Percentiles rank a stretch among this genome's conserved stretches.
Conservation (phyloP, 495 filamentous ascomycete genomes). For the Penicillium argentinense region DNA sequence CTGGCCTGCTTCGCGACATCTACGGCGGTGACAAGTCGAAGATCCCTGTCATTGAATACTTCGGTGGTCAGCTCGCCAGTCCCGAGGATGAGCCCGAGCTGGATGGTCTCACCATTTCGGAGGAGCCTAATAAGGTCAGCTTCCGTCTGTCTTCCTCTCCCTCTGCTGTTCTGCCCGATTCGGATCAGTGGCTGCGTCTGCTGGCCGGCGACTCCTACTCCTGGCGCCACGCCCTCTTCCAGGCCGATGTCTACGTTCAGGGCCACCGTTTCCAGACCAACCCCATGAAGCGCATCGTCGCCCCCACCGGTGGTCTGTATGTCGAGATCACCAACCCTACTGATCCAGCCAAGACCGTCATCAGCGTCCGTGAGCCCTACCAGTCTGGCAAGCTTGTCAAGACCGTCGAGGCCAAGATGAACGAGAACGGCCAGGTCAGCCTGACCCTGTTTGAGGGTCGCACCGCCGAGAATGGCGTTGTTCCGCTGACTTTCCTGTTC, state of each 20-base stretch:
- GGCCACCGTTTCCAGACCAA: slow-evolving; percentile 96
- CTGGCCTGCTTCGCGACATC: slow-evolving; percentile 71
- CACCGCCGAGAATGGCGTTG: slow-evolving; percentile 74
- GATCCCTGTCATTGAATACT: slow-evolving; percentile 90
- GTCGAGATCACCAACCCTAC: slow-evolving; percentile 83
- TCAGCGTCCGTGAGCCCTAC: slow-evolving; percentile 71
- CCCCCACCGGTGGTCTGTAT: slow-evolving; percentile 78
- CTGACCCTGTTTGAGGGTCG: slow-evolving; percentile 87
- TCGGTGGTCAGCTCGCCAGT: slow-evolving; percentile 75
- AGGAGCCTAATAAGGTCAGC: slow-evolving; percentile 70
- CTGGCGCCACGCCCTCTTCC: slow-evolving; percentile 97
- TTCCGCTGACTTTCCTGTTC: slow-evolving; percentile 80
- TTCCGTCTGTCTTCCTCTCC: slow-evolving; percentile 78
- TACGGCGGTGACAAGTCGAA: slow-evolving; percentile 70
- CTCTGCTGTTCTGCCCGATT: slow-evolving; percentile 67
- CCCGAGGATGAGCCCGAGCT: slow-evolving; percentile 58
- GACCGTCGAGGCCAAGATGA: slow-evolving; percentile 80
- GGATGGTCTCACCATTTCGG: slow-evolving; percentile 77
- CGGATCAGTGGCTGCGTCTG: slow-evolving; percentile 80
- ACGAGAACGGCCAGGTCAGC: slow-evolving; percentile 72
- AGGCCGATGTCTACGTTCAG: slow-evolving; percentile 91
- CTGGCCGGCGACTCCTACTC: slow-evolving; percentile 82
- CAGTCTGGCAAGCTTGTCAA: slow-evolving; percentile 68
- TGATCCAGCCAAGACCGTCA: slow-evolving; percentile 73
- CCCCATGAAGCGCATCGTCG: slow-evolving; percentile 86